Evolutionary conservation across 306 rosid genomes (phyloP), one percentile per base, ranked within the genome.

Genomic region (Adenanthera pavonina): DNA sequence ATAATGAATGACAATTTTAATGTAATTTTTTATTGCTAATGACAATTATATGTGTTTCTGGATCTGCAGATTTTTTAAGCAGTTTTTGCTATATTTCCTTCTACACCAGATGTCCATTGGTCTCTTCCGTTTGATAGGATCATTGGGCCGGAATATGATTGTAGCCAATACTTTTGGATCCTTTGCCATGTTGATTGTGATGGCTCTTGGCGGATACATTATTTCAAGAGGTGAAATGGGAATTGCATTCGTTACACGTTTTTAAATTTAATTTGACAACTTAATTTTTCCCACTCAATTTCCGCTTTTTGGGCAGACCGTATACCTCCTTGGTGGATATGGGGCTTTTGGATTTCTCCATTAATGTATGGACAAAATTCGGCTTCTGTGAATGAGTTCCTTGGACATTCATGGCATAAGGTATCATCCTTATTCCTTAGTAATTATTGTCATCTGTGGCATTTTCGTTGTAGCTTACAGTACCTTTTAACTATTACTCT

Each of bases 321-420:
- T 49, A 86, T 96, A 69, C 98, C 99, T 19, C 88, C 51, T 56
- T 96, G 99, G 99, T 96, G 99, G 99, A 86, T 96, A 72, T 96
- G 99, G 99, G 99, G 99, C 75, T 96, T 87, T 89, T 96, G 97
- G 97, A 56, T 94, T 88, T 96, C 99, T 80, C 99, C 99, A 77
- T 91, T 96, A 92, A 94, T 92, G 98, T 96, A 93, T 86, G 94
- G 94, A 57, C 99, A 96, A 84, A 91, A 89, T 86, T 89, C 98
- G 67, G 99, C 95, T 72, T 91, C 99, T 79, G 97, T 89, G 49
- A 93, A 96, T 84, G 99, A 96, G 87, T 96, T 96, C 85, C 97
- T 84, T 66, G 99, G 99, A 72, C 99, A 96, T 84, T 88, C 98
- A 77, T 96, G 99, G 99, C 86, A 89, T 75, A 93, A 90, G 97